Percentiles rank a stretch among this genome's conserved stretches.
Evolutionary conservation across 768 basidiomycete genomes (phyloP).

Genomic region (Kwoniella botswanensis): DNA sequence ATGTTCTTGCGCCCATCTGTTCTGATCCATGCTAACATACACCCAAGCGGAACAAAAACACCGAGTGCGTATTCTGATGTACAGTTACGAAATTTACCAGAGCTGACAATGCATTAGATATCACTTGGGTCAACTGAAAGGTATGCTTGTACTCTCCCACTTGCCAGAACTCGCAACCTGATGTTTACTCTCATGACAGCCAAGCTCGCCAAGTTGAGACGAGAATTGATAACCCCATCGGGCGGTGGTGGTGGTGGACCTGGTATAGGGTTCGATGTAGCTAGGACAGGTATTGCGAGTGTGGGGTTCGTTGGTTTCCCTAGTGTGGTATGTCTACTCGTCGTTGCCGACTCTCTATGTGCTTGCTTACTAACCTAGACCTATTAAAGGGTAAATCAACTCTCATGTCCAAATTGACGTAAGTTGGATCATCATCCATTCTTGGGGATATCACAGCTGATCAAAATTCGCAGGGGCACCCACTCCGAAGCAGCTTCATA

Average conservation of each 20-base stretch:
- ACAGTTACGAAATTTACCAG: background rate
- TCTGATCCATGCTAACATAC: constrained; percentile 13
- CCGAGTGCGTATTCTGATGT: constrained; percentile 36
- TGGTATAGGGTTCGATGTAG: constrained; percentile 96
- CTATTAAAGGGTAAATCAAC: constrained; percentile 55
- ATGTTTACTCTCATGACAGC: constrained; percentile 60
- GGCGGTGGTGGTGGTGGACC: constrained; percentile 82
- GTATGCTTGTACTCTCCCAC: constrained; percentile 20
- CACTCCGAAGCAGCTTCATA: constrained; percentile 95
- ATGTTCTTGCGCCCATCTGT: too few relatives aligned
- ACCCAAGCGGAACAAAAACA: constrained; percentile 59
- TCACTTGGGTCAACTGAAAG: constrained; percentile 91
- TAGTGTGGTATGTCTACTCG: constrained; percentile 38
- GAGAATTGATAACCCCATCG: constrained; percentile 84
- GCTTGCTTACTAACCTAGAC: background rate
- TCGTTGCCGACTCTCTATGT: background rate
- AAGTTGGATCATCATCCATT: constrained; percentile 12
- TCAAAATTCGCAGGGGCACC: constrained; percentile 74
- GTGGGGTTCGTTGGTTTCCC: constrained; percentile 87
- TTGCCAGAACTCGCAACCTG: constrained; percentile 15
- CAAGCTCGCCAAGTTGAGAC: constrained; percentile 93
- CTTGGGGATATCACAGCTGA: background rate
- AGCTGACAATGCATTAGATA: constrained; percentile 64
- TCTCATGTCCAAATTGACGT: constrained; percentile 58
- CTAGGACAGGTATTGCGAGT: constrained; percentile 82